These are phyloP conservation scores for Pachysandra terminalis DNA, from an alignment of 164 flowering plant species.

Conservation along the genomic window DNA sequence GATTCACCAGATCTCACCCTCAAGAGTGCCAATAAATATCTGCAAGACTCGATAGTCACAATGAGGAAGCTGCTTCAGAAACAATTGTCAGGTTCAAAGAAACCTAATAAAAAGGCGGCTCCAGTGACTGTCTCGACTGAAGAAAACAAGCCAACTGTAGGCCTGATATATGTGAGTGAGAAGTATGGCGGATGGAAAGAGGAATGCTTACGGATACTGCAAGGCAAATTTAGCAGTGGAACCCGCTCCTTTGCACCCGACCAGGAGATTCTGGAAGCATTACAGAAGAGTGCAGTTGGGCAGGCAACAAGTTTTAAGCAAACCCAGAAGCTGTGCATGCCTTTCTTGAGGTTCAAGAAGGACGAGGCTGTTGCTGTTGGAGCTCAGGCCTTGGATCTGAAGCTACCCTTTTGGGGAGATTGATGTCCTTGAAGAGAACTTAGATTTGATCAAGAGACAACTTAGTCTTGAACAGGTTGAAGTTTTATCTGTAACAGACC, in stretches of 20 bases:
- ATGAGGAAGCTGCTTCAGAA: conserved; percentile 86
- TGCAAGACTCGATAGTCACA: conserved; percentile 64
- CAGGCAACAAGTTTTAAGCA: conserved; percentile 50
- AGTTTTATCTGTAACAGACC: conserved; percentile 47
- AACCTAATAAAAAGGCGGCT: conserved; percentile 48
- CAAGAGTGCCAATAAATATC: conserved; percentile 70
- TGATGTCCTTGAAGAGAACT: conserved; percentile 66
- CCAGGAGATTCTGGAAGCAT: conserved; percentile 48
- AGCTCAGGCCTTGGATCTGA: conserved; percentile 67
- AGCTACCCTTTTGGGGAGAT: conserved; percentile 77
- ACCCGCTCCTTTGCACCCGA: conserved; percentile 60
- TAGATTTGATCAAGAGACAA: conserved; percentile 73
- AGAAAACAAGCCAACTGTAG: conserved; percentile 35
- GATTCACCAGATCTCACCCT: conserved; percentile 63
- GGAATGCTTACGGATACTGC: conserved; percentile 65
- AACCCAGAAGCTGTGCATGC: conserved; percentile 76
- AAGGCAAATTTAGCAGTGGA: conserved; percentile 38
- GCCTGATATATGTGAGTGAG: conserved; percentile 76
- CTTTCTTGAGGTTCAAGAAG: conserved; percentile 83
- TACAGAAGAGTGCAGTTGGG: conserved; percentile 44
- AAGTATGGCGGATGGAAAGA: conserved; percentile 85
- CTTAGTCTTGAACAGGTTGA: conserved; percentile 67
- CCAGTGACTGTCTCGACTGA: conserved; percentile 26
- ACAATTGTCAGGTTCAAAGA: conserved; percentile 64
- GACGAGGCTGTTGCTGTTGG: conserved; percentile 69